These are phyloP conservation scores for Thelephora ganbajun DNA, from an alignment of 768 basidiomycete genomes.

Conservation along the genomic window DNA sequence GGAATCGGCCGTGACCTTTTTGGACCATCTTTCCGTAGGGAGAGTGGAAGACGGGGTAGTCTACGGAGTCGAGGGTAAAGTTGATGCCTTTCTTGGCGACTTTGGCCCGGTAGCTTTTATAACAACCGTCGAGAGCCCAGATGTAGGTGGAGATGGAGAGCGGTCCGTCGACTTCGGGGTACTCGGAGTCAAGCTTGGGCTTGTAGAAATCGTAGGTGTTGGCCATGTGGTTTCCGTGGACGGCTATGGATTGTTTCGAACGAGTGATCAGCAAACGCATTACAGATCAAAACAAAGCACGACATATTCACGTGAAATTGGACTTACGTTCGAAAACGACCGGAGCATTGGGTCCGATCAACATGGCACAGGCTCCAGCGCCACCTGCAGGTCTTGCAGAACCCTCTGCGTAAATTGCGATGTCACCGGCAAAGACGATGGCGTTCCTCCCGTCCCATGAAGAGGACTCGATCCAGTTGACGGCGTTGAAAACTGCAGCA, in stretches of 20 bases:
- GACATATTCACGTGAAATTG: constrained; percentile 30
- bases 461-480: constrained; percentile 95
- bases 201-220: constrained; percentile 99
- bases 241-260: not conserved
- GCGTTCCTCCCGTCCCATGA: constrained; percentile 98
- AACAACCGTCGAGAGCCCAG: constrained; percentile 83
- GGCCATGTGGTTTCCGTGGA: constrained; percentile 90
- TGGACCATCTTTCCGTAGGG: constrained; percentile 99
- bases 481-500: constrained; percentile 94
- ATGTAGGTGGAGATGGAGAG: constrained; percentile 93
- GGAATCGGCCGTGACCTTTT: constrained; percentile 86
- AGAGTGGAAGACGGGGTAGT: constrained; percentile 92
- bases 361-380: constrained; percentile 87
- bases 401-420: constrained; percentile 96
- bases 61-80: constrained; percentile 73
- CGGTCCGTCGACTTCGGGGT: constrained; percentile 95
- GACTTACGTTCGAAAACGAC: constrained; percentile 86
- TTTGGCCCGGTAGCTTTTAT: constrained; percentile 75
- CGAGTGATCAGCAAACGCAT: not conserved
- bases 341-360: constrained; percentile 94
- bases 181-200: constrained; percentile 87
- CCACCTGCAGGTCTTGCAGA: constrained; percentile 91
- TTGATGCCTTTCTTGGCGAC: constrained; percentile 37
- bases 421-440: constrained; percentile 92
- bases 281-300: too few species aligned